Evolutionary conservation across 139 green algal genomes (phyloP).

Genomic region (Chlamydomonas sphaeroides): DNA sequence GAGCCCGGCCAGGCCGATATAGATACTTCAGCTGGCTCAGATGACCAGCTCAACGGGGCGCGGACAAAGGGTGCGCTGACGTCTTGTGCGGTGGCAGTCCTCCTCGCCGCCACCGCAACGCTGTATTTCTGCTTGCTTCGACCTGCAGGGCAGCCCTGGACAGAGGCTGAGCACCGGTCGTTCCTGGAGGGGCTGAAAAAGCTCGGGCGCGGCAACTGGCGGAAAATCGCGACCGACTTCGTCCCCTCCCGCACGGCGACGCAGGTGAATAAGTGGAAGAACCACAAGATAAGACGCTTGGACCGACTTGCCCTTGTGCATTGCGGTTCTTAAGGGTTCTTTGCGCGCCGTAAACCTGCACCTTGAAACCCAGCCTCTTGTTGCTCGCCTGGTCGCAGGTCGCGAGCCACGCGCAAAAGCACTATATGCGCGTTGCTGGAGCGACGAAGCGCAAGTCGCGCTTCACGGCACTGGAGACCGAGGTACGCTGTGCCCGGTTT

Average conservation of each 20-base stretch:
- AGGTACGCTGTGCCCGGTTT: conserved; percentile 14
- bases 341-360: too few relatives aligned
- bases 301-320: too few relatives aligned
- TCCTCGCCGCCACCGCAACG: too few relatives aligned
- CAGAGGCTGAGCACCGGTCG: conserved; percentile 80
- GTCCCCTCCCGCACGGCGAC: conserved; percentile 83
- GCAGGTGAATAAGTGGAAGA: conserved; percentile 35
- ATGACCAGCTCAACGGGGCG: background rate
- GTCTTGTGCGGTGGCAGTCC: too few relatives aligned
- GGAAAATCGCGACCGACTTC: conserved; percentile 77
- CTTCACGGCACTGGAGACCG: conserved; percentile 66
- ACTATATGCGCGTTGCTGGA: conserved; percentile 84
- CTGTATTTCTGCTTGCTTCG: too few relatives aligned
- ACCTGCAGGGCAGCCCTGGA: conserved; percentile 81
- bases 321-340: too few relatives aligned
- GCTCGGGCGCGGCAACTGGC: conserved; percentile 88
- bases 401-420: conserved; percentile 93
- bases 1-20: background rate
- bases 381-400: conserved; percentile 65
- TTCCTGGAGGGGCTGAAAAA: conserved; percentile 83
- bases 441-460: conserved; percentile 79
- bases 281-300: background rate
- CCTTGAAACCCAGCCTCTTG: too few relatives aligned
- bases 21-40: background rate
- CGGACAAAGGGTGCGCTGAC: background rate